Evolutionary conservation across 345 rosid genomes (phyloP), one percentile per base, ranked within the genome.

Genomic region (Sonneratia caseolaris): DNA sequence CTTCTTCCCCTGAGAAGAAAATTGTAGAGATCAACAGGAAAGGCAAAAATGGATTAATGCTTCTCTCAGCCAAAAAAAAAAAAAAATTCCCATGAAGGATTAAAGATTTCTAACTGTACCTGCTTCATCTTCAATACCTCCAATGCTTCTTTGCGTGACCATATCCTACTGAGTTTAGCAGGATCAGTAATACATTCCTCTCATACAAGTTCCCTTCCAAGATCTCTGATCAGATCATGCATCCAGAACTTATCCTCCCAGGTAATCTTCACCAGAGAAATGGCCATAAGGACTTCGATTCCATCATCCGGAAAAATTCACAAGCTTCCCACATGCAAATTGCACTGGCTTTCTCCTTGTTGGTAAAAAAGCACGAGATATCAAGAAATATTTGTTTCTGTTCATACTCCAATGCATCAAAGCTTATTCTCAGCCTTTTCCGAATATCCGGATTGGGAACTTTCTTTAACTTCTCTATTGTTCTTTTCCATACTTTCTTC

Each of bases 201-300:
- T 3, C 71, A 59, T 21, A 69, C 56, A 22, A 69, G 27, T 69
- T 42, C 57, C 37, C 57, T 69, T 45, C 71, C 55, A 47, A 69
- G 36, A 43, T 69, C 71, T 42, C 71, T 69, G 27, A 69, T 37
- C 16, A 43, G 55, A 24, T 69, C 57, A 42, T 69, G 71, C 71
- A 69, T 69, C 71, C 57, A 69, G 0, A 69, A 48, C 57, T 69
- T 69, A 18, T 12, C 57, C n/a, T 47, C 36, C 19, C 35, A 22
- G 0, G 22, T 37, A 15, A 13, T 37, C 37, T 66, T 66, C 22
- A 66, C 14, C 22, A 35, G 15, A 38, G 47, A 57, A 35, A 57
- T 57, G 64, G 35, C n/a, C 5, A 6, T 22, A 57, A 57, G 64
- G 64, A 57, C 35, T 57, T 57, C 35, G 5, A 57, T 57, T 57